Evolutionary conservation across 345 rosid species (phyloP).

Genomic region (Pistacia vera): DNA sequence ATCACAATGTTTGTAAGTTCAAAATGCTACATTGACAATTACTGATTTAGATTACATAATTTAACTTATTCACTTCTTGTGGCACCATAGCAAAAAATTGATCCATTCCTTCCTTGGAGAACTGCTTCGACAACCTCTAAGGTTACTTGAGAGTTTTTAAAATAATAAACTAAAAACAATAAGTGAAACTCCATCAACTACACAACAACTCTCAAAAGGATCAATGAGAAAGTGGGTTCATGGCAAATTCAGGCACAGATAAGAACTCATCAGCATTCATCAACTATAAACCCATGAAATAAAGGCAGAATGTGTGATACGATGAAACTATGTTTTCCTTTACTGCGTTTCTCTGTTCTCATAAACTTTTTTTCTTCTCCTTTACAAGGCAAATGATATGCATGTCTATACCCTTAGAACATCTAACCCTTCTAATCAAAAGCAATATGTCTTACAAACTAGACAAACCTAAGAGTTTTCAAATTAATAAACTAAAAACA

Average conservation of each 20-base stretch:
- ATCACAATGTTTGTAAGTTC: too few relatives aligned
- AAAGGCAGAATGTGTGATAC: conserved; percentile 67
- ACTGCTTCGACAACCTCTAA: conserved; percentile 90
- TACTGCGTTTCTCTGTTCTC: too few relatives aligned
- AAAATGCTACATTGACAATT: too few relatives aligned
- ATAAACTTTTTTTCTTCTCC: too few relatives aligned
- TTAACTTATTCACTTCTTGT: conserved; percentile 69
- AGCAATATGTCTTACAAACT: too few relatives aligned
- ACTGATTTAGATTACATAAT: too few relatives aligned
- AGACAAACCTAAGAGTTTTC: too few relatives aligned
- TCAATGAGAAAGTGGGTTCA: conserved; percentile 82
- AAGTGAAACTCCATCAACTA: not conserved
- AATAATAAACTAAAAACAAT: too few relatives aligned
- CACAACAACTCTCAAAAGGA: conserved; percentile 1
- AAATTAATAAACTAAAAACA: too few relatives aligned
- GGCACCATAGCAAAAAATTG: conserved; percentile 98
- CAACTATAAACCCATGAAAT: conserved; percentile 51
- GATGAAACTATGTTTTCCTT: conserved; percentile 48
- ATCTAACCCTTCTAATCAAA: too few relatives aligned
- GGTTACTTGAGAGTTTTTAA: conserved; percentile 24
- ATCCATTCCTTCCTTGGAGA: conserved; percentile 89
- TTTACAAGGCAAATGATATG: too few relatives aligned
- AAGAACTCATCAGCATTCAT: conserved; percentile 58
- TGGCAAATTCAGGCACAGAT: conserved; percentile 79
- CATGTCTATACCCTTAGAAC: too few relatives aligned